These are phyloP conservation scores for Diaporthe sp. DNA, from an alignment of 2,329 filamentous ascomycete species.

Conservation along the genomic window DNA sequence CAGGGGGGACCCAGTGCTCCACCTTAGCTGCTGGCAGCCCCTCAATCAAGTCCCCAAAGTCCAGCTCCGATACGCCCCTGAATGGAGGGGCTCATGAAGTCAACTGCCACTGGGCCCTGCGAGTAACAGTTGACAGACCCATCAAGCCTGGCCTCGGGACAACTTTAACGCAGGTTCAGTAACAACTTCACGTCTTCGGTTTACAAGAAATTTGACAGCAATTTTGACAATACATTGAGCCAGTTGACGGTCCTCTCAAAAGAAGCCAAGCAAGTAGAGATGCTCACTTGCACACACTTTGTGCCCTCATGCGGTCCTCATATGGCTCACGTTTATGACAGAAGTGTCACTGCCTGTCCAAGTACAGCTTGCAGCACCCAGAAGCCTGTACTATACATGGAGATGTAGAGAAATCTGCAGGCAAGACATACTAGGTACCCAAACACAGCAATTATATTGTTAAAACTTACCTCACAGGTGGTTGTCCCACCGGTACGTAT, in stretches of 20 bases:
- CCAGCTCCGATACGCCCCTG: constrained; percentile 14
- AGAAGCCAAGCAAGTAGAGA: background rate
- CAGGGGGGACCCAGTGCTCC: constrained; percentile 22
- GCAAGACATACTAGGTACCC: background rate
- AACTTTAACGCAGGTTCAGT: background rate
- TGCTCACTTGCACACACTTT: background rate
- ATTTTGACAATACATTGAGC: background rate
- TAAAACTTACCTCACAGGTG: background rate
- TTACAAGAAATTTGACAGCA: background rate
- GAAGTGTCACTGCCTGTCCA: background rate
- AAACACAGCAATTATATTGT: background rate
- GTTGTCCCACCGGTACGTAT: background rate
- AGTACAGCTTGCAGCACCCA: background rate
- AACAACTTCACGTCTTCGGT: background rate
- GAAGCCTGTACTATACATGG: background rate
- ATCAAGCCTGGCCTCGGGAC: background rate
- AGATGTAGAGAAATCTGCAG: background rate
- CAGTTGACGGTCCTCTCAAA: too few species aligned
- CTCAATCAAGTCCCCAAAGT: background rate
- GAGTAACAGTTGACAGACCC: background rate
- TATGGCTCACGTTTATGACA: background rate
- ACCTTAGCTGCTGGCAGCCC: constrained; percentile 33
- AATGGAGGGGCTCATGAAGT: constrained; percentile 13
- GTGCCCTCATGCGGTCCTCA: background rate
- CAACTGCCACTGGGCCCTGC: background rate